Conservation (phyloP, 306 rosid species). For the Delonix regia region DNA sequence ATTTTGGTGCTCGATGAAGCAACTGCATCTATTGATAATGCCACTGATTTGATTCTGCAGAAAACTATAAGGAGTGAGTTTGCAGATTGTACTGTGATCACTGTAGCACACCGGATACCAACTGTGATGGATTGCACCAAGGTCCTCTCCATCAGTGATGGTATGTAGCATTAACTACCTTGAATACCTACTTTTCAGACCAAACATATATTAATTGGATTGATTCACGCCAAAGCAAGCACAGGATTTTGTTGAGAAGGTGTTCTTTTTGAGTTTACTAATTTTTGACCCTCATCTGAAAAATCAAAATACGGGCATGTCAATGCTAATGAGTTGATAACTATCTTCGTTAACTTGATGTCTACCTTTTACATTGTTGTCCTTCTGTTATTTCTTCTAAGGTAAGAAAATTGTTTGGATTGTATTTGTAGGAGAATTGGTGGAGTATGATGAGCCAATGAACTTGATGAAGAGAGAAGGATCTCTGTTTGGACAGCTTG, state of each 20-base stretch:
- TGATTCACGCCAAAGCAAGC: neutral
- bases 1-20: constrained; percentile 86
- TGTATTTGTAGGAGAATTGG: too few species aligned
- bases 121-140: constrained; percentile 87
- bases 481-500: too few species aligned
- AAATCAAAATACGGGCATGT: too few species aligned
- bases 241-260: neutral
- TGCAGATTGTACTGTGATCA: constrained; percentile 67
- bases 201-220: neutral
- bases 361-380: too few species aligned
- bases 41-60: constrained; percentile 73
- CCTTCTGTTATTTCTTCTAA: too few species aligned
- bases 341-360: too few species aligned
- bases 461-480: too few species aligned
- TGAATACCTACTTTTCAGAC: too few species aligned
- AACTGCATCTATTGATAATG: constrained; percentile 76
- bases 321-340: too few species aligned
- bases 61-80: constrained; percentile 69
- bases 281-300: neutral
- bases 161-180: constrained; percentile 60
- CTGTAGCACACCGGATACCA: constrained; percentile 81
- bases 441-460: too few species aligned
- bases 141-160: constrained; percentile 80
- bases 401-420: too few species aligned
- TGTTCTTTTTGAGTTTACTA: neutral